phyloP scores from a whole-genome alignment of 441 rosid species.

The Mallotus repandus region DNA sequence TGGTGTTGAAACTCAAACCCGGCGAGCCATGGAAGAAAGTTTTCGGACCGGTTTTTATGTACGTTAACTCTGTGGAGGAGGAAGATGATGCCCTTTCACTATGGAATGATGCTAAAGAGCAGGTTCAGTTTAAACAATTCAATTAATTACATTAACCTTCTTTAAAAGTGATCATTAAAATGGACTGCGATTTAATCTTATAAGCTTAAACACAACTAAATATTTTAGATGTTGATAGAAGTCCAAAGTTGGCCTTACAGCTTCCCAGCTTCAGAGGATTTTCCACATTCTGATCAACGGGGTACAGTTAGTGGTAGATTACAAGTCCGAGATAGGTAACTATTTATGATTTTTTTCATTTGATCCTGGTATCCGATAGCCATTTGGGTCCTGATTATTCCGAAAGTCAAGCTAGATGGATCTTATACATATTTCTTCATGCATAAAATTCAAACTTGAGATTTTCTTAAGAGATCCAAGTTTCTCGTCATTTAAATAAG shows the following conservation, averaged over 20 bases:
- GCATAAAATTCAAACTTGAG: too few relatives aligned
- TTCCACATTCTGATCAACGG: conserved; percentile 42
- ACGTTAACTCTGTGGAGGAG: conserved; percentile 47
- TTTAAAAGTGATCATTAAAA: not conserved
- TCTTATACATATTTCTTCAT: too few relatives aligned
- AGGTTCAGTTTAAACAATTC: conserved; percentile 35
- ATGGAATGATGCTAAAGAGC: conserved; percentile 80
- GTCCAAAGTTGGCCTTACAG: conserved; percentile 72
- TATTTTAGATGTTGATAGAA: conserved; percentile 45
- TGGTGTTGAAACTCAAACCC: conserved; percentile 52
- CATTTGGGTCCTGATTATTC: too few relatives aligned
- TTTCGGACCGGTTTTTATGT: conserved; percentile 72
- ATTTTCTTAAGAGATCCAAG: too few relatives aligned
- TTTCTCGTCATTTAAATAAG: too few relatives aligned
- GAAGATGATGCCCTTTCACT: conserved; percentile 39
- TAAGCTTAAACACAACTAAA: not conserved
- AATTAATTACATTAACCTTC: not conserved
- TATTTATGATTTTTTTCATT: not conserved
- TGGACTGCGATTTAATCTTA: not conserved
- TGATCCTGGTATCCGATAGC: too few relatives aligned
- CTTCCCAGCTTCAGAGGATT: conserved; percentile 68
- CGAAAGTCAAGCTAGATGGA: too few relatives aligned
- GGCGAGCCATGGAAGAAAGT: conserved; percentile 92
- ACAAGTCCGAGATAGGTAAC: conserved; percentile 55
- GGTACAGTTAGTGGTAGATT: conserved; percentile 66